Evolutionary conservation across 805 yeast species (phyloP).

Genomic region (Yamadazyma sp.): DNA sequence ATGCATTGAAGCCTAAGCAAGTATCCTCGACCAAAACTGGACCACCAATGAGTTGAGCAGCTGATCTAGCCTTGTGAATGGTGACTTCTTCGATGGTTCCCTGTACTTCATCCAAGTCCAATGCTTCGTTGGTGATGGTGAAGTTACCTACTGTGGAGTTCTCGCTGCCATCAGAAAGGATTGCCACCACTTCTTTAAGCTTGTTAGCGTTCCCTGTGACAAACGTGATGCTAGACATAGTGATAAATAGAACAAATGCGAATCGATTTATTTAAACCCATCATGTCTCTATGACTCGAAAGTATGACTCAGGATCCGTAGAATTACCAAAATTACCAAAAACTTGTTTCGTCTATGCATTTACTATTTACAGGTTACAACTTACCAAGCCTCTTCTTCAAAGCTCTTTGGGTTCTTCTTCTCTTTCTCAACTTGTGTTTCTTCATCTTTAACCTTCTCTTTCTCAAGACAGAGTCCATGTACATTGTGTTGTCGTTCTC

Average conservation of each 20-base stretch:
- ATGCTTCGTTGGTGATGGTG: conserved; percentile 56
- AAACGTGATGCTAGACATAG: conserved; percentile 49
- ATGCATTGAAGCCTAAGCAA: conserved; percentile 78
- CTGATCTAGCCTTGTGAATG: conserved; percentile 71
- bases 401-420: conserved; percentile 87
- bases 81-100: conserved; percentile 85
- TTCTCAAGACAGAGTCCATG: conserved; percentile 72
- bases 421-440: conserved; percentile 96
- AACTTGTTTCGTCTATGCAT: conserved; percentile 9
- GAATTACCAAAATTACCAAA: neutral
- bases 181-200: conserved; percentile 77
- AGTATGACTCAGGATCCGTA: neutral
- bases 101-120: conserved; percentile 90
- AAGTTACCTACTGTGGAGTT: conserved; percentile 45
- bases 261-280: neutral
- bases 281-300: no score
- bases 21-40: conserved; percentile 97
- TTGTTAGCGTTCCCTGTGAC: conserved; percentile 91
- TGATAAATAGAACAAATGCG: neutral
- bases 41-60: conserved; percentile 61
- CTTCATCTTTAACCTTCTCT: conserved; percentile 94
- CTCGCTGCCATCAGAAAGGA: conserved; percentile 47
- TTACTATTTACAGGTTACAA: conserved; percentile 18
- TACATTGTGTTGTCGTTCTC: conserved; percentile 8
- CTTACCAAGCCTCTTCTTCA: conserved; percentile 66